Percentiles rank a stretch among this genome's conserved stretches.
Conservation (phyloP, 2,329 filamentous ascomycete species). For the Aureobasidium namibiae region DNA sequence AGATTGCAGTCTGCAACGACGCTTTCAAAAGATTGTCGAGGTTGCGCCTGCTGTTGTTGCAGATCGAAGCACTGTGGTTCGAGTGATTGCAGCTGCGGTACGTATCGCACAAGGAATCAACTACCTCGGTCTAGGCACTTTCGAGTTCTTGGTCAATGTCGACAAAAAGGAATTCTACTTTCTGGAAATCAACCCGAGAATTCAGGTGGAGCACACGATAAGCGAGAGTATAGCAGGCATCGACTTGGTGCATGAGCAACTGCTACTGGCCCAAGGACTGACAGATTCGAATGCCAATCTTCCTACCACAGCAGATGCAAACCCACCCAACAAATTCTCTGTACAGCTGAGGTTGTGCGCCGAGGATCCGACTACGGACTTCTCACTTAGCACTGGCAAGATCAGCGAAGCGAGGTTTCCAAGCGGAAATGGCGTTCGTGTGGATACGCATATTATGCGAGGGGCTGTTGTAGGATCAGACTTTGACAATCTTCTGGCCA, state of each 20-base stretch:
- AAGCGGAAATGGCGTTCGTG: constrained; percentile 47
- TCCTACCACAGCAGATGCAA: not conserved
- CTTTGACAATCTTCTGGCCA: constrained; percentile 53
- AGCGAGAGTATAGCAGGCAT: constrained; percentile 47
- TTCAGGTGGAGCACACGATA: constrained; percentile 56
- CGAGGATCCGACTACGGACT: constrained; percentile 46
- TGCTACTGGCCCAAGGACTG: constrained; percentile 46
- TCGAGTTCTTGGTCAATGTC: constrained; percentile 54
- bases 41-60: constrained; percentile 45
- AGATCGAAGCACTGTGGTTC: constrained; percentile 39
- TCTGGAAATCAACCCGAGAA: constrained; percentile 51
- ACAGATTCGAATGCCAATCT: not conserved
- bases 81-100: constrained; percentile 47
- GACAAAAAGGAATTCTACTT: constrained; percentile 46
- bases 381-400: constrained; percentile 53
- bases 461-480: constrained; percentile 43
- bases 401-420: constrained; percentile 48
- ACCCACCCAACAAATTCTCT: constrained; percentile 35
- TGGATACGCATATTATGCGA: constrained; percentile 48
- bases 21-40: constrained; percentile 56
- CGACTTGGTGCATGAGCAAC: constrained; percentile 49
- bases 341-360: constrained; percentile 52
- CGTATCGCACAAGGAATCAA: constrained; percentile 40
- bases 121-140: constrained; percentile 54
- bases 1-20: constrained; percentile 52